Conservation (phyloP, 1,284 basidiomycete species). For the Pterula multifida region DNA sequence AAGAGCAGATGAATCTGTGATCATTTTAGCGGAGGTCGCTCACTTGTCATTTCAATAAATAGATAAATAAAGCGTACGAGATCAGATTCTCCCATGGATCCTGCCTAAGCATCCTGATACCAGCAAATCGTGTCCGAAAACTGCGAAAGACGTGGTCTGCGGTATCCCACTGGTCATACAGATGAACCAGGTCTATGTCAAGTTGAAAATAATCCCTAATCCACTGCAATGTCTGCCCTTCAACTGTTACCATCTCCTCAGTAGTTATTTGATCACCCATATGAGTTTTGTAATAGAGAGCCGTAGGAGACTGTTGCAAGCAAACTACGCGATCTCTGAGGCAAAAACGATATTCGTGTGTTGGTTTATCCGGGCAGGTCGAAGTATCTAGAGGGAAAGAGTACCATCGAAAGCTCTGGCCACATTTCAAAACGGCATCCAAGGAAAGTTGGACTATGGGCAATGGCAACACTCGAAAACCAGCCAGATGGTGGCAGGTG, state of each 20-base stretch:
- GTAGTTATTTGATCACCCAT: conserved; percentile 29
- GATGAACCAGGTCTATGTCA: conserved; percentile 54
- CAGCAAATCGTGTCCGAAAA: conserved; percentile 48
- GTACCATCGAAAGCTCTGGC: conserved; percentile 75
- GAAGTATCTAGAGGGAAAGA: conserved; percentile 27
- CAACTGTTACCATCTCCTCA: conserved; percentile 23
- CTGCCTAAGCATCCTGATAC: conserved; percentile 47
- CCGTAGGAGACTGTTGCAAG: conserved; percentile 59
- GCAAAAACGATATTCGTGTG: conserved; percentile 63
- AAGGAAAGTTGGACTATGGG: conserved; percentile 57
- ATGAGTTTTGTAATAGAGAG: conserved; percentile 56
- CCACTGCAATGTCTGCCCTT: conserved; percentile 64
- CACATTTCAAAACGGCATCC: conserved; percentile 62
- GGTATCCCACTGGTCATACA: conserved; percentile 73
- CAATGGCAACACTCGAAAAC: conserved; percentile 50
- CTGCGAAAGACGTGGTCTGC: conserved; percentile 69
- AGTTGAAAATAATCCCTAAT: conserved; percentile 88
- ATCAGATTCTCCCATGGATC: conserved; percentile 94
- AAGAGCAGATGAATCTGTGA: conserved; percentile 92
- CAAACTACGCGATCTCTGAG: conserved; percentile 74
- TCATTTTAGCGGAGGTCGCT: neutral
- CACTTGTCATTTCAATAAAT: conserved; percentile 8
- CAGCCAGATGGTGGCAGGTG: conserved; percentile 10
- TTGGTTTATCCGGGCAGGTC: conserved; percentile 14
- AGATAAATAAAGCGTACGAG: conserved; percentile 48